Evolutionary conservation across 148 eudicot genomes (phyloP).

Genomic region (Tetragonia tetragonoides): DNA sequence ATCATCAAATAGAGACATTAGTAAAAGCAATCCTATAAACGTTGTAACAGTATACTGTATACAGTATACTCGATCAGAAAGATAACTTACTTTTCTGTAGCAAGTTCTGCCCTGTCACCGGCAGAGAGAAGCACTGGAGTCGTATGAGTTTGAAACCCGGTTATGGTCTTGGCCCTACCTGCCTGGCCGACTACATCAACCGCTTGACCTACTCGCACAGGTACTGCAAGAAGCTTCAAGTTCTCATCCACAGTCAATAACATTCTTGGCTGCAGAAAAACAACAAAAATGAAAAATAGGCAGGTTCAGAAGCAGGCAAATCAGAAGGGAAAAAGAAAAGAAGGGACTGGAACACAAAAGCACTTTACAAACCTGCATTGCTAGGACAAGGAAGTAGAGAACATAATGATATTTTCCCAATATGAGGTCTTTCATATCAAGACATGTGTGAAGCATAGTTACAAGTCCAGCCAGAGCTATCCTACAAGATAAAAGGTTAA

Average conservation of each 20-base stretch:
- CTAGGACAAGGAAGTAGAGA: conserved; percentile 80
- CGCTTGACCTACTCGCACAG: conserved; percentile 94
- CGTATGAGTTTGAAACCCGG: conserved; percentile 93
- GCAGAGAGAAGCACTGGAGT: conserved; percentile 93
- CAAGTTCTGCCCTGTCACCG: conserved; percentile 95
- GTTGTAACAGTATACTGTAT: too few relatives aligned
- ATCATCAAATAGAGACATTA: neutral
- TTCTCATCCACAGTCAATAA: conserved; percentile 88
- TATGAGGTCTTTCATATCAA: conserved; percentile 78
- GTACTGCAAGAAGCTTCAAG: conserved; percentile 88
- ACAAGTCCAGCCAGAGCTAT: conserved; percentile 86
- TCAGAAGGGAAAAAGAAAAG: neutral
- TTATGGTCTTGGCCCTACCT: conserved; percentile 93
- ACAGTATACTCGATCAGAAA: neutral
- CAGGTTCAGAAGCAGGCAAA: neutral
- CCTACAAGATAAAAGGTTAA: conserved; percentile 28
- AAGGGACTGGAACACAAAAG: neutral
- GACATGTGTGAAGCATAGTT: conserved; percentile 71
- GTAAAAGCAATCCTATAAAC: neutral
- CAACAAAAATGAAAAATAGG: neutral
- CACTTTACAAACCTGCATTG: conserved; percentile 71
- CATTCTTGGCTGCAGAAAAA: conserved; percentile 79
- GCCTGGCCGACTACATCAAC: conserved; percentile 99
- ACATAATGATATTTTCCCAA: conserved; percentile 86
- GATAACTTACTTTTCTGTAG: conserved; percentile 71